Base-by-base conservation (phyloP, 2,329 filamentous ascomycete genomes). In the Aureobasidium sp. region DNA sequence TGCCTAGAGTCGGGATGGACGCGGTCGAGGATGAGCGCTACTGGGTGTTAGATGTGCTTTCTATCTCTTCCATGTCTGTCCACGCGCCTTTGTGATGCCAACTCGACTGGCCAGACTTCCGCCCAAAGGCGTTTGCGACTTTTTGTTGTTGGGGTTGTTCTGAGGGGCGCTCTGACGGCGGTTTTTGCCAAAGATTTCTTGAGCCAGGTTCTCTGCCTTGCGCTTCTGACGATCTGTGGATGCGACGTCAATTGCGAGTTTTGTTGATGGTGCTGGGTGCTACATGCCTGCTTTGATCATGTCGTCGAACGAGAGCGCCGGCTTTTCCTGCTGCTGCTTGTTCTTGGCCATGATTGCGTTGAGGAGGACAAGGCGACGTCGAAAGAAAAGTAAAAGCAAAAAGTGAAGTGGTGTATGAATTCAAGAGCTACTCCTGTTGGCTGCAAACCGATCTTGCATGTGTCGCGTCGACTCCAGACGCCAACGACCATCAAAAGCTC, bases 171-270 rank as follows among this genome's bases (percentile, higher is more conserved):
- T 87, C 58, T 82, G 75, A 67, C 86, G 84, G 63, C 81, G 76
- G 60, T 74, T 75, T 70, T 83, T 83, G 67, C 83, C 83, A 67
- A 92, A 87, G 70, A 92, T 90, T 70, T 83, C 80, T 68, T 88
- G 81, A 36, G 89, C 89, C n/a, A 91, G 82, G 3, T 78, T 80
- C 70, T 89, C 84, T 68, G 88, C 86, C 76, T 85, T 87, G 76
- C 88, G 88, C 72, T 85, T 84, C 72, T 88, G 82, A 64, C 88
- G 86, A 65, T 80, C 84, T 85, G 67, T 76, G 34, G 17, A n/a
- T 36, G 42, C 44, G 36, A 55, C 60, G 61, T 62, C 55, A 64
- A 62, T 61, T 42, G 36, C 36, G n/a, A 37, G 37, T 25, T 61
- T 39, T 34, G 56, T 62, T 7, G 56, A 34, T 34, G 25, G 31